These are phyloP conservation scores for Penicillium herquei DNA, from an alignment of 495 filamentous ascomycete genomes.

Conservation along the genomic window DNA sequence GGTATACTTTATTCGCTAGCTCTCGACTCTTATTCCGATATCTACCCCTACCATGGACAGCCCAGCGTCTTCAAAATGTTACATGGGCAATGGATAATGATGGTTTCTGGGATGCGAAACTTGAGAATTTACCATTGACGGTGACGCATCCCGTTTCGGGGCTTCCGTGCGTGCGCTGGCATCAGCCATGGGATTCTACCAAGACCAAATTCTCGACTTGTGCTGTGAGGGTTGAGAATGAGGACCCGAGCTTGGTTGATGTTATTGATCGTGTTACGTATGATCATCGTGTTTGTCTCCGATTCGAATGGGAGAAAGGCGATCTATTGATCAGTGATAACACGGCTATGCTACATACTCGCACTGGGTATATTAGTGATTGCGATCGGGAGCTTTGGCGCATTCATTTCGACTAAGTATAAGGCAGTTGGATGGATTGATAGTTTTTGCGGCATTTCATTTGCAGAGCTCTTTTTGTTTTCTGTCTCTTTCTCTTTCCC, in stretches of 20 bases:
- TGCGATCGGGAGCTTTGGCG: slow-evolving; percentile 51
- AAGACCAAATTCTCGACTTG: slow-evolving; percentile 49
- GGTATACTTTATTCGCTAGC: slow-evolving; percentile 51
- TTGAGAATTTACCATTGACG: slow-evolving; percentile 46
- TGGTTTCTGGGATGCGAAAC: slow-evolving; percentile 38
- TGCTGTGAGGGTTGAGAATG: slow-evolving; percentile 47
- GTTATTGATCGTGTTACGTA: slow-evolving; percentile 43
- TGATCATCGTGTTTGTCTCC: slow-evolving; percentile 49
- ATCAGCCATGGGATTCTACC: slow-evolving; percentile 51
- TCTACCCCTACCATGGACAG: slow-evolving; percentile 38
- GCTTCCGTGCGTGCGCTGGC: slow-evolving; percentile 49
- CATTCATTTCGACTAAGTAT: slow-evolving; percentile 42
- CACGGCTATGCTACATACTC: slow-evolving; percentile 49
- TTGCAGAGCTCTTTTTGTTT: too few relatives aligned
- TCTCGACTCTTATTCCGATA: slow-evolving; percentile 52
- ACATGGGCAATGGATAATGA: slow-evolving; percentile 44
- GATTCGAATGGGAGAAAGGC: slow-evolving; percentile 50
- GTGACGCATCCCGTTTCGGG: slow-evolving; percentile 43
- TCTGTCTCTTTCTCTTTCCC: too few relatives aligned
- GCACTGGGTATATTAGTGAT: slow-evolving; percentile 42
- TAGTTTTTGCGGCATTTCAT: too few relatives aligned
- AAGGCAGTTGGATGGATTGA: neutral
- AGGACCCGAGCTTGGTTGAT: slow-evolving; percentile 19
- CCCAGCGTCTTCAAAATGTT: slow-evolving; percentile 34
- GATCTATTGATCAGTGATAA: slow-evolving; percentile 58